Evolutionary conservation across 176 grass and related monocot genomes (phyloP).

Genomic region (Themeda triandra): DNA sequence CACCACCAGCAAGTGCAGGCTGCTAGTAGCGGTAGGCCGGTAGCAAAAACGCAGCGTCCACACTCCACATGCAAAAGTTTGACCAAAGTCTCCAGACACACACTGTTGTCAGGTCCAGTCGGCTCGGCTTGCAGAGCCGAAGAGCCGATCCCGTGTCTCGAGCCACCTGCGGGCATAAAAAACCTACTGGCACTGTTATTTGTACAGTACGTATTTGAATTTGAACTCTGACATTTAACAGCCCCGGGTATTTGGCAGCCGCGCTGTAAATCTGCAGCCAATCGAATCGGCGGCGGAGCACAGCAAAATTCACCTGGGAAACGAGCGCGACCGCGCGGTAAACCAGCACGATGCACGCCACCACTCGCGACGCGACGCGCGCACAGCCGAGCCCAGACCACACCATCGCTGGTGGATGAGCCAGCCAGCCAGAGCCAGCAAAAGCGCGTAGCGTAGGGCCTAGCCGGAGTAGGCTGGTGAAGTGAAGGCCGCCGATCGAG

Average conservation of each 20-base stretch:
- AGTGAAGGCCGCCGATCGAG: constrained; percentile 3
- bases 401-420: no score
- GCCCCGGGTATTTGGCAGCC: not conserved
- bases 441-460: not conserved
- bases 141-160: not conserved
- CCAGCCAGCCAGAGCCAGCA: not conserved
- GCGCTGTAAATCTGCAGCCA: not conserved
- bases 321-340: not conserved
- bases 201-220: not conserved
- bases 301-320: not conserved
- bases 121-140: not conserved
- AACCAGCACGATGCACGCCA: no score
- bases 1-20: not conserved
- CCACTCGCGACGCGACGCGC: no score
- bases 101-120: not conserved
- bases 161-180: not conserved
- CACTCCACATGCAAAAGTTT: constrained; percentile 22
- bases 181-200: no score
- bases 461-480: not conserved
- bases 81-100: not conserved
- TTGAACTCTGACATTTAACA: not conserved
- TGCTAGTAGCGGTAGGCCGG: not conserved
- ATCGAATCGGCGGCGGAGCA: not conserved
- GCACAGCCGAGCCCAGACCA: not conserved
- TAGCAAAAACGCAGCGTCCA: constrained; percentile 1